Evolutionary conservation across 2,329 filamentous ascomycete species (phyloP).

Genomic region (Colletotrichum eleusines): DNA sequence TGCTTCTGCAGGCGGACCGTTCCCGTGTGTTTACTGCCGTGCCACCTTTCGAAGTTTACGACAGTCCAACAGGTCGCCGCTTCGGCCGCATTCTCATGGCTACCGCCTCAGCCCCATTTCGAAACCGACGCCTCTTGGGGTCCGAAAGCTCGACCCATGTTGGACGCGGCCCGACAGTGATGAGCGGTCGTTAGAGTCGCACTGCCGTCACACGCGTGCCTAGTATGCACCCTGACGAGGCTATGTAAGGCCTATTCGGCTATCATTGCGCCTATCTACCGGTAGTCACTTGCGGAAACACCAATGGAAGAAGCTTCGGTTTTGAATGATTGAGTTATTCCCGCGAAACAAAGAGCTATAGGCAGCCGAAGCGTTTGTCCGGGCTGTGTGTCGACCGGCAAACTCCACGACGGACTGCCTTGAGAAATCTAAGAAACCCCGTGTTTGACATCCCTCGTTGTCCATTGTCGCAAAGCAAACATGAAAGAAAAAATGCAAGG

Average conservation of each 20-base stretch:
- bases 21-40: conserved; percentile 33
- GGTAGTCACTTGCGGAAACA: neutral
- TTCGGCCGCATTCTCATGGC: conserved; percentile 1
- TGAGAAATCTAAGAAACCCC: conserved; percentile 27
- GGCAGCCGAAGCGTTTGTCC: conserved; percentile 2
- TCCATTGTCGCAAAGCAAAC: conserved; percentile 5
- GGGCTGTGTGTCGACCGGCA: neutral
- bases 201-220: neutral
- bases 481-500: neutral
- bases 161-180: conserved; percentile 14
- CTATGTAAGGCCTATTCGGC: neutral
- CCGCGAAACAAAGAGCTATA: conserved; percentile 10
- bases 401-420: conserved; percentile 12
- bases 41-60: conserved; percentile 18
- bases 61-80: conserved; percentile 9
- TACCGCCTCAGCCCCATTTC: conserved; percentile 31
- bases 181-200: neutral
- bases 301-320: neutral
- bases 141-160: conserved; percentile 5
- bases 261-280: neutral
- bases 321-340: conserved; percentile 36
- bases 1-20: conserved; percentile 27
- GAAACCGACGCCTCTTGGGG: conserved; percentile 19
- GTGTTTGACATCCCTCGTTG: conserved; percentile 13
- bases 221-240: neutral